Base-by-base conservation (phyloP, 352 stramenopile genomes). In the Plasmopara viticola region DNA sequence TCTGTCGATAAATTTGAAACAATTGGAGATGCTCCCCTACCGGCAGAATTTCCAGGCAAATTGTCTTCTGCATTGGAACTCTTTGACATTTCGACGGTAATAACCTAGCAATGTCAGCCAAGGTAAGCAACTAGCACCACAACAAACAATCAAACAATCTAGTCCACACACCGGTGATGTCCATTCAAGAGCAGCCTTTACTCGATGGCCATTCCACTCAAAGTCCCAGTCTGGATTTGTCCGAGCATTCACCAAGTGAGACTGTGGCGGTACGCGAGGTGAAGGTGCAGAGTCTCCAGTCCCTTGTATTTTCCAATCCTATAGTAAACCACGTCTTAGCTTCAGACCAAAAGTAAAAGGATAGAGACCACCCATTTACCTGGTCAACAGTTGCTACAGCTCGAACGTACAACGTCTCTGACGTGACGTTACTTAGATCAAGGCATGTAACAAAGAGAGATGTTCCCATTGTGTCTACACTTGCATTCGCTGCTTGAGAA, bases 181-280 rank as follows among this genome's bases (percentile, higher is more conserved):
- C 82, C 80, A 91, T 25, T 80, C 54, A n/a, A 83, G 52, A 28
- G 58, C 50, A 30, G 64, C 57, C 53, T 85, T 74, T 28, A 94
- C 74, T 42, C 63, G 61, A 37, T 86, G 74, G 0, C 77, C 83
- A 55, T 90, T 91, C 70, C 66, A 90, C 20, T 76, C 64, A 48
- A 69, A 66, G 13, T 70, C 53, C 80, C 79, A 93, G 20, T 63
- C 34, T 0, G 64, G 51, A 39, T 94, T 91, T 15, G 80, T 91
- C 45, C 83, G 72, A 31, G 78, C 80, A 51, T 94, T 94, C 33
- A 94, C 83, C 12, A 89, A 54, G 56, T 94, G 83, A 7, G 80
- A 90, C 62, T 94, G 83, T 25, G 83, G 83, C 18, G 70, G 73
- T 34, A 89, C 70, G 8, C 56, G 60, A 12, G 83, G 83, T n/a